These are phyloP conservation scores for Loxodes magnus DNA, from an alignment of 73 alveolate species.

Conservation along the genomic window DNA sequence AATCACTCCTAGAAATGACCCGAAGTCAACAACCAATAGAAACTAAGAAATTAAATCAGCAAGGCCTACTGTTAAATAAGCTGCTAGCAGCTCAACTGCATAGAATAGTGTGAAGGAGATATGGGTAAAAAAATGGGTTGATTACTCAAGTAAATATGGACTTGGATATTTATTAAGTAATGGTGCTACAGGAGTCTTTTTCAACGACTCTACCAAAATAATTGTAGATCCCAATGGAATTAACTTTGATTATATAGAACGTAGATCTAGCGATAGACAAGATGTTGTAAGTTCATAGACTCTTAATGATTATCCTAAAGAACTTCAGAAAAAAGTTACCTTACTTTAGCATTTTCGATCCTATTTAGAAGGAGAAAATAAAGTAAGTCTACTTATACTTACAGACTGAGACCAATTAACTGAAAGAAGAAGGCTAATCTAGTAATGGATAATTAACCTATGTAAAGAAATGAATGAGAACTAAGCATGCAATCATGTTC, in stretches of 20 bases:
- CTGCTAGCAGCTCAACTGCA: no score
- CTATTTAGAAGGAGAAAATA: constrained; percentile 15
- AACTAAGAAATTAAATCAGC: no score
- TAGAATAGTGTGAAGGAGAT: no score
- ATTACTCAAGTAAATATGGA: constrained; percentile 40
- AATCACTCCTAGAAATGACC: no score
- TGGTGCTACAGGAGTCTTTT: constrained; percentile 31
- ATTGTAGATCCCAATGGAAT: constrained; percentile 12
- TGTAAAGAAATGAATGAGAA: constrained; percentile 94
- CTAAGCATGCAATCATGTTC: constrained; percentile 94
- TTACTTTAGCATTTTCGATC: constrained; percentile 38
- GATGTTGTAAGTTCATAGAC: constrained; percentile 30
- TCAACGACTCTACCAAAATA: constrained; percentile 41
- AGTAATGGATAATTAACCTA: constrained; percentile 20
- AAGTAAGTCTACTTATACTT: not conserved
- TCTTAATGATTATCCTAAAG: constrained; percentile 29
- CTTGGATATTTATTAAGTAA: constrained; percentile 32
- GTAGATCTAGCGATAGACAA: constrained; percentile 39
- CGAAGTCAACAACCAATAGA: no score
- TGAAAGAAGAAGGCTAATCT: not conserved
- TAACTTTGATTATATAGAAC: constrained; percentile 23
- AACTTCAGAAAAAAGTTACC: constrained; percentile 35
- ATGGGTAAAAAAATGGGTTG: constrained; percentile 48
- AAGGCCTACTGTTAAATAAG: no score
- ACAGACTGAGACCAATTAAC: constrained; percentile 2